Base-by-base conservation (phyloP, 2,329 filamentous ascomycete genomes). In the Nothophoma quercina region DNA sequence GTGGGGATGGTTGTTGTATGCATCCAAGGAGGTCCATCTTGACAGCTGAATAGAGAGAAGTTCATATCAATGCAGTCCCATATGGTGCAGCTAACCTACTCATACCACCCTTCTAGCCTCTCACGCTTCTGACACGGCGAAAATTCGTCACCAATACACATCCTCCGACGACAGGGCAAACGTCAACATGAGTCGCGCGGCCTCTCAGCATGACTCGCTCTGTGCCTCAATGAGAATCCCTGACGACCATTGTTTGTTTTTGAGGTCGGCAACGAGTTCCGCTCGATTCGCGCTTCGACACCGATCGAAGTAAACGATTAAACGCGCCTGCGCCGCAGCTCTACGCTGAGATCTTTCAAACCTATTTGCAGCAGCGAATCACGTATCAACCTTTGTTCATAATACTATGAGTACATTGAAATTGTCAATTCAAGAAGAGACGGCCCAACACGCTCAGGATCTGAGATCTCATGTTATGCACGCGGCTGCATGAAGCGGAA, bases 31-130 rank as follows among this genome's bases (percentile, higher is more conserved):
- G 56, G 49, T 51, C 55, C 52, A 61, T 38, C 54, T 63, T 62
- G 60, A 63, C 62, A 70, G 59, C 59, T 64, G 50, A 64, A 68
- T 68, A 65, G 57, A 69, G 59, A 65, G 51, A 61, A 62, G 39
- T 67, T 60, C 15, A 39, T 28, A 33, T 39, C 32, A 29, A 19
- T 13, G 6, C 50, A 40, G 18, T 34, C 30, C 15, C 32, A 35
- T 25, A 4, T 12, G 16, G 10, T 32, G 21, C 33, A 42, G 26
- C 32, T 39, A 28, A 33, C n/a, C 3, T 16, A 18, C 26, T 13
- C n/a, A 23, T 9, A 13, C 19, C 13, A 22, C 10, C 18, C 7
- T 18, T 19, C 16, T n/a, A 35, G 33, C 33, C n/a, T 26, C 13
- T 12, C 19, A 21, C 16, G 9, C 18, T 7, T 35, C 2, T 10